Percentiles rank a stretch among this genome's conserved stretches.
phyloP scores from a whole-genome alignment of 2,329 filamentous ascomycete genomes.

The Leptographium galeiforme region DNA sequence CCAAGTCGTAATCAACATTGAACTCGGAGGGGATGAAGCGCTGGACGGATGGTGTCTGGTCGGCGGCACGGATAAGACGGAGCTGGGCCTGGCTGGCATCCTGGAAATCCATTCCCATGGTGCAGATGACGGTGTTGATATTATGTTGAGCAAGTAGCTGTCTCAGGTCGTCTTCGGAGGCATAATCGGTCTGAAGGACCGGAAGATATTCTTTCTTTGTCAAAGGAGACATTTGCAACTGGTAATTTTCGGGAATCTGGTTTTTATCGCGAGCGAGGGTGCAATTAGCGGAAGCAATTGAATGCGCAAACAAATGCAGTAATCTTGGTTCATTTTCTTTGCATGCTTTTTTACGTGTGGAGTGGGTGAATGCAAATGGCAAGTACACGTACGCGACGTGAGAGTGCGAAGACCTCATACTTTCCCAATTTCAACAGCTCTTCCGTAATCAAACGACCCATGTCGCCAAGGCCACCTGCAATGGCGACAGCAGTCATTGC shows the following conservation, averaged over 20 bases:
- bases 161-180: too few species aligned
- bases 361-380: too few species aligned
- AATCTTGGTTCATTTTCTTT: too few species aligned
- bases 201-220: too few species aligned
- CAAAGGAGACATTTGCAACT: too few species aligned
- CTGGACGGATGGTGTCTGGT: conserved; percentile 15
- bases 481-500: neutral
- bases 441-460: neutral
- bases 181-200: too few species aligned
- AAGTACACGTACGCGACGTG: neutral
- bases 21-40: conserved; percentile 25
- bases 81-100: conserved; percentile 18
- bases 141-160: neutral
- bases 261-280: too few species aligned
- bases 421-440: neutral
- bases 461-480: neutral
- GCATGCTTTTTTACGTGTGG: too few species aligned
- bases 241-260: too few species aligned
- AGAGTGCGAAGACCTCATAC: neutral
- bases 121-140: conserved; percentile 17
- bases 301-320: too few species aligned
- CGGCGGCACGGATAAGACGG: conserved; percentile 20
- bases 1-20: conserved; percentile 23
- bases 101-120: conserved; percentile 19
- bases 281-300: too few species aligned